Evolutionary conservation across 106 monocot species (phyloP), one percentile per base, ranked within the genome.

Genomic region (Amphibolis antarctica): DNA sequence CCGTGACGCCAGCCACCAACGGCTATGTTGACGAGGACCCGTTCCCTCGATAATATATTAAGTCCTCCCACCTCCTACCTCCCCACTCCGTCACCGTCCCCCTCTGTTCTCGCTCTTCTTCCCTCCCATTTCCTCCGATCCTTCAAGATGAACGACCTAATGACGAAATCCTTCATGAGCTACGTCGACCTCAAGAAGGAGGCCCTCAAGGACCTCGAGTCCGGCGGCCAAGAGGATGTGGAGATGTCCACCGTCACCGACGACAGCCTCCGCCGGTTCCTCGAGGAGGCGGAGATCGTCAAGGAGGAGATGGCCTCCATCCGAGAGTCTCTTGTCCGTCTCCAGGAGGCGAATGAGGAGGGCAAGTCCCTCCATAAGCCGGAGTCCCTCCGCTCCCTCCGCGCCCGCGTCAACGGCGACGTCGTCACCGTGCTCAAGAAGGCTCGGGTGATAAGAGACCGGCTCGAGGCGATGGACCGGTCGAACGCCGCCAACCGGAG

Each of bases 161-260:
- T 74, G 74, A 74, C 74, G 31, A 74, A 74, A 59, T 74, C 74
- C 48, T 74, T 74, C 74, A 66, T 67, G 74, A 74, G 49, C 73
- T 74, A 74, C 58, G 74, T 74, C 14, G 74, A 74, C 45, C 67
- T 74, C 49, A 68, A 74, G 74, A 68, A 74, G 52, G 74, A 58
- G 60, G 74, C 67, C 57, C 45, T 66, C 27, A 66, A 67, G 50
- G 74, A 74, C 24, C 67, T 74, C 42, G 74, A 74, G 28, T 45
- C 74, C 21, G 63, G 63, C 52, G 51, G 56, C 29, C 6, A 19
- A 19, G 60, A 22, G 1, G 60, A 36, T 1, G 31, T 60, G n/a
- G 59, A 60, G 61, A 61, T 60, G 74, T 17, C 50, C 3, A n/a
- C 65, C 22, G 21, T 60, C 31, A 15, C 56, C 36, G 74, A 74